Evolutionary conservation across 2,329 filamentous ascomycete genomes (phyloP), one percentile per base, ranked within the genome.

Genomic region (Ophiocordyceps unilateralis): DNA sequence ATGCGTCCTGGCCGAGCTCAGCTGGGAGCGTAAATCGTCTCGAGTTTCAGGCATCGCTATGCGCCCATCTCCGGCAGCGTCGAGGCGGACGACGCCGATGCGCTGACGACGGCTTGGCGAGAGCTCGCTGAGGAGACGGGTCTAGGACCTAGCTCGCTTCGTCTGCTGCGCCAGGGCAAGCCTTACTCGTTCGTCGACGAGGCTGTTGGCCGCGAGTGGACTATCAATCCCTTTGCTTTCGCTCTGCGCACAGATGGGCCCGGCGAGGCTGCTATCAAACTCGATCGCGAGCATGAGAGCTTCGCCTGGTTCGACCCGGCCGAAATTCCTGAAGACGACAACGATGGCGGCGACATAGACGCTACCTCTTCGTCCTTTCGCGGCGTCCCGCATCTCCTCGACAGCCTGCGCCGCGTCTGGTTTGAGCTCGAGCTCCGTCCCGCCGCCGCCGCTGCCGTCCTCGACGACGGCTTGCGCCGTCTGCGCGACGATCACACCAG

Each of bases 31-130:
- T 15, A 19, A 19, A 34, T 17, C 11, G 17, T 15, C 15, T 17
- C 10, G 9, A 32, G 9, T 19, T 20, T 10, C n/a, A 36, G 32
- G 2, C 32, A 36, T 36, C 19, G 32, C 17, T 67, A 76, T 41
- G 76, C 74, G 0, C 73, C 77, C 1, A 70, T 81, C 17, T 76
- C 76, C 0, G 78, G 78, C 32, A 70, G 65, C 43, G 70, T 83
- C 41, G 71, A 80, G 3, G 42, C 59, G 6, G 53, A 57, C 0
- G 78, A 82, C 49, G 45, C 59, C 3, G 66, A 57, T 20, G 70
- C 77, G 0, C 55, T 76, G 6, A 59, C 64, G 3, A 70, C 78
- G 0, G 78, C 78, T 22, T 72, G 71, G 65, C 68, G 78, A 14
- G 77, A 81, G 56, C 62, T 83, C 20, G 51, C 55, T 5, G 77